A percentile compares a stretch with the other conserved stretches of the same genome.
Evolutionary conservation across 2,329 filamentous ascomycete species (phyloP).

Genomic region (Paecilomyces variotii): DNA sequence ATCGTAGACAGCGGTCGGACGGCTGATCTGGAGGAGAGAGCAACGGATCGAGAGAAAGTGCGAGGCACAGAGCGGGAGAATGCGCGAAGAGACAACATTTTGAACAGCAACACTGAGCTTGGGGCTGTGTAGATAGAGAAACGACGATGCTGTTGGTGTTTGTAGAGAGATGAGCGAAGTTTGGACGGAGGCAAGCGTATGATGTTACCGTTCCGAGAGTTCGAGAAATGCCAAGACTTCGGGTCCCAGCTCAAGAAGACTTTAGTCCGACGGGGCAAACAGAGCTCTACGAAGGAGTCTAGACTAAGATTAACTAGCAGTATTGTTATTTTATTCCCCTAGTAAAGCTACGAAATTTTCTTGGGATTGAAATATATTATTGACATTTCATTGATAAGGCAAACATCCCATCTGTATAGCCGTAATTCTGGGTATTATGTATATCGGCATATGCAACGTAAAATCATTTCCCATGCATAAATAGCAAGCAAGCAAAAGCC

Average conservation of each 20-base stretch:
- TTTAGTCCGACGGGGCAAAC: slow-evolving; percentile 1
- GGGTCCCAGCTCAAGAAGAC: neutral
- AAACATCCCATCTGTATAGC: neutral
- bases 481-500: slow-evolving; percentile 8
- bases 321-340: too few species aligned
- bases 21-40: slow-evolving; percentile 38
- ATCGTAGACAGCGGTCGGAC: slow-evolving; percentile 43
- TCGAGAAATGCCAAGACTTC: slow-evolving; percentile 15
- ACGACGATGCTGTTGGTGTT: neutral
- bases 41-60: slow-evolving; percentile 49
- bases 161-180: slow-evolving; percentile 1
- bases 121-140: neutral
- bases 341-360: too few species aligned
- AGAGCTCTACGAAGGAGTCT: neutral
- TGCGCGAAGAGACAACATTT: slow-evolving; percentile 63
- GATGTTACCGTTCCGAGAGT: slow-evolving; percentile 13
- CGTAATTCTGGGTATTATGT: neutral
- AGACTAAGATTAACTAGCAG: too few species aligned
- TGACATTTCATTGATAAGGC: neutral
- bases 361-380: neutral
- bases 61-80: slow-evolving; percentile 61
- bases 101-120: slow-evolving; percentile 17
- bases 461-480: slow-evolving; percentile 10
- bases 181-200: slow-evolving; percentile 3
- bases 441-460: neutral